Evolutionary conservation across 2,329 filamentous ascomycete species (phyloP), one percentile per base, ranked within the genome.

Genomic region (Fusarium denticulatum): DNA sequence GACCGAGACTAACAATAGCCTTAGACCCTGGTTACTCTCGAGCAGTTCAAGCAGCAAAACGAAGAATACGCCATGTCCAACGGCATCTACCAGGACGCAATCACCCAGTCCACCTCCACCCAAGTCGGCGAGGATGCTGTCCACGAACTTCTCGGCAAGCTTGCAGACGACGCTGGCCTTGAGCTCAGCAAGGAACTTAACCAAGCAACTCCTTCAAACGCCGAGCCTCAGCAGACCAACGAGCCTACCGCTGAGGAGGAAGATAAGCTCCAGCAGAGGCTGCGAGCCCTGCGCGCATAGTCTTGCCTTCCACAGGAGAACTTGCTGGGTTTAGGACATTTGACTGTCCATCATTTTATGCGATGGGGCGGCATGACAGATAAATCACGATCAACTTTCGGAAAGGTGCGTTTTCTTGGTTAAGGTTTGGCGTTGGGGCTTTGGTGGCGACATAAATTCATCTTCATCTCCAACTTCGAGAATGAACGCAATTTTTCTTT

Each of bases 151-250:
- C 92, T 97, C 83, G 92, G 90, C 73, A 93, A 97, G 83, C 90
- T 96, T 47, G 94, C 94, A 71, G 95, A 97, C 81, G 94, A 97
- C 82, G 94, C 93, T 15, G 95, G 95, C 60, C 89, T 97, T 59
- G 93, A 96, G 82, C 86, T 97, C 69, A 90, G 90, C 75, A 89
- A 92, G 80, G 93, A 96, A 83, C 90, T 97, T 72, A 88, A 85
- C 77, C 81, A 85, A 64, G 87, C 88, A 6, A 87, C 86, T 45
- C 86, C 88, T 28, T 86, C 86, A 72, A 88, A 86, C 77, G 86
- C 87, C 32, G 90, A 92, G 52, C 88, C 92, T 22, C 85, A 87
- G 79, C 84, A 88, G 20, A 85, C 88, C 24, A 87, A 86, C 66
- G 92, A 93, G 71, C 92, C 92, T 6, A 93, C 92, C 6, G 90